Conservation (phyloP, 768 basidiomycete genomes). For the Hygrocybe coccinea region DNA sequence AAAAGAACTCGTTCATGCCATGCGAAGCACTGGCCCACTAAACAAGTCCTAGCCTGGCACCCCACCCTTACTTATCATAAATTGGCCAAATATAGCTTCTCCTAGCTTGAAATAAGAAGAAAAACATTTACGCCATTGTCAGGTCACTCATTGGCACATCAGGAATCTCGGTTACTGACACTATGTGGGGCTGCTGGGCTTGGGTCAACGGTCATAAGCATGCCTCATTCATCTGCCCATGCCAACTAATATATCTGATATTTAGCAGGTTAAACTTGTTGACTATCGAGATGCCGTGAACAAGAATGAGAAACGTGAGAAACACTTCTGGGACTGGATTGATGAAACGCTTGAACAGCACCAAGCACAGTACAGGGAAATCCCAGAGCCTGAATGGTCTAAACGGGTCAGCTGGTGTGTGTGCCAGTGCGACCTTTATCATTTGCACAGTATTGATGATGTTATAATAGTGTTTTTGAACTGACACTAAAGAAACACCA, state of each 20-base stretch:
- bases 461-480: not conserved
- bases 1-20: no score
- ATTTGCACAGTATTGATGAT: not conserved
- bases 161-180: no score
- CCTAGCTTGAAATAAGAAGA: not conserved
- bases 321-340: not conserved
- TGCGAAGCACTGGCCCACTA: no score
- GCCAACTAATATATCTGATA: not conserved
- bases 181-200: not conserved
- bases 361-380: not conserved
- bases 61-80: no score
- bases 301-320: not conserved
- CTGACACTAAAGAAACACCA: not conserved
- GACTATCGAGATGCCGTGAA: not conserved
- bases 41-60: no score
- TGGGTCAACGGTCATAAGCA: not conserved
- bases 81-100: no score
- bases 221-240: not conserved
- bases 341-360: not conserved
- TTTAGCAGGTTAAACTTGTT: not conserved
- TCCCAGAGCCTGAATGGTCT: not conserved
- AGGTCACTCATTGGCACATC: not conserved
- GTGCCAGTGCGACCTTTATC: not conserved
- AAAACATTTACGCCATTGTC: not conserved
- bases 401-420: not conserved